Percentiles rank a stretch among this genome's conserved stretches.
Evolutionary conservation across 495 filamentous ascomycete species (phyloP).

Genomic region (Neurospora sp.): DNA sequence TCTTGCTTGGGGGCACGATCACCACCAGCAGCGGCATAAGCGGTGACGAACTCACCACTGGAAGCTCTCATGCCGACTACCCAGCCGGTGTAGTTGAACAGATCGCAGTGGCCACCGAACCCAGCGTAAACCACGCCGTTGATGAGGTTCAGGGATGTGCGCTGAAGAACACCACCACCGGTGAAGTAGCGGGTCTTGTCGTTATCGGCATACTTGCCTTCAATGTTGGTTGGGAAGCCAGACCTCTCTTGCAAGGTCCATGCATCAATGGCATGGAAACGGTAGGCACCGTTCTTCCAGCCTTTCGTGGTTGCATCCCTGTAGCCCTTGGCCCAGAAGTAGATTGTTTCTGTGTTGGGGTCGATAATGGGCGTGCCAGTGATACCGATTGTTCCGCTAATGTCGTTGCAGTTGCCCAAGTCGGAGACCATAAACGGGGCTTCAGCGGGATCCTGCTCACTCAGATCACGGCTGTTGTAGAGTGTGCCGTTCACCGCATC

Average conservation of each 20-base stretch:
- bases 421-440: constrained; percentile 12
- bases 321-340: constrained; percentile 34
- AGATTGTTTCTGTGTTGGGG: constrained; percentile 24
- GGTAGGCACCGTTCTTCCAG: constrained; percentile 19
- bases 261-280: constrained; percentile 27
- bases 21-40: constrained; percentile 4
- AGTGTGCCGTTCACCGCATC: constrained; percentile 21
- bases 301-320: constrained; percentile 17
- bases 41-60: constrained; percentile 6
- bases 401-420: constrained; percentile 9
- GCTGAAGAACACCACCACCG: constrained; percentile 25
- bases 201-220: constrained; percentile 21
- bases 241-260: constrained; percentile 23
- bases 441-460: constrained; percentile 3
- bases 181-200: constrained; percentile 24
- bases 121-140: constrained; percentile 28
- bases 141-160: constrained; percentile 25
- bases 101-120: constrained; percentile 30
- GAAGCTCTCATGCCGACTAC: constrained; percentile 17
- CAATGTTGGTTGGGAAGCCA: constrained; percentile 21
- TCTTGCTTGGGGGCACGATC: constrained; percentile 10
- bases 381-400: constrained; percentile 21
- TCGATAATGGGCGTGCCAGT: constrained; percentile 31
- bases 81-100: constrained; percentile 21
- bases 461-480: constrained; percentile 6